Percentiles rank a stretch among this genome's conserved stretches.
Evolutionary conservation across 352 stramenopile species (phyloP).

Genomic region (Globisporangium recalcitrans): DNA sequence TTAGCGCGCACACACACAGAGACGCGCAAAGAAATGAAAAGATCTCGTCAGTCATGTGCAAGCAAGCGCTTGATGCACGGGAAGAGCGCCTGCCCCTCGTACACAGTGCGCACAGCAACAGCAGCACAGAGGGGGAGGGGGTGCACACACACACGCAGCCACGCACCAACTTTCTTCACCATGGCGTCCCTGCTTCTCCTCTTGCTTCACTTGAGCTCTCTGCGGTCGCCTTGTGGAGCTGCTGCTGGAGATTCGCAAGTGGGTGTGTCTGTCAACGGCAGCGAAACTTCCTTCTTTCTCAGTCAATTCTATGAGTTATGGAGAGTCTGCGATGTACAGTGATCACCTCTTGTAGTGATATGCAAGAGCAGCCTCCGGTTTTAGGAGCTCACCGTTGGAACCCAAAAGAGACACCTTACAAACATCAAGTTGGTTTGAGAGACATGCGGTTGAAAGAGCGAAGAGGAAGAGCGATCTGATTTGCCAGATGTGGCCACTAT

Average conservation of each 20-base stretch:
- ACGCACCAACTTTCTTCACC: slow-evolving; percentile 61
- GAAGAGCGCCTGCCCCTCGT: background rate
- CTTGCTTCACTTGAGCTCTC: background rate
- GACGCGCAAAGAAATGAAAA: background rate
- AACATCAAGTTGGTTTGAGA: too few relatives aligned
- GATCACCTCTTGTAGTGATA: too few relatives aligned
- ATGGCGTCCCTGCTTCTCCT: slow-evolving; percentile 16
- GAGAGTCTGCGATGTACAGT: too few relatives aligned
- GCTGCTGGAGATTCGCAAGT: slow-evolving; percentile 1
- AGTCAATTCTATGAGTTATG: background rate
- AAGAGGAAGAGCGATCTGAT: too few relatives aligned
- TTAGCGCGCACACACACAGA: slow-evolving; percentile 24
- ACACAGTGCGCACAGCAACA: background rate
- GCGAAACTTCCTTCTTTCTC: background rate
- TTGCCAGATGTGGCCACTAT: too few relatives aligned
- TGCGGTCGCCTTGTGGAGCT: background rate
- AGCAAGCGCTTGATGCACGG: background rate
- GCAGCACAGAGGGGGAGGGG: background rate
- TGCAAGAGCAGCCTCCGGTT: too few relatives aligned
- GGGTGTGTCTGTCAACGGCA: background rate
- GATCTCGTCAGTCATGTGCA: slow-evolving; percentile 18
- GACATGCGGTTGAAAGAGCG: too few relatives aligned
- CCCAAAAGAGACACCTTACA: too few relatives aligned
- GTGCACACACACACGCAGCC: background rate
- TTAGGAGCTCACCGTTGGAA: too few relatives aligned